phyloP scores from a whole-genome alignment of 2,329 filamentous ascomycete genomes.

The Colletotrichum noveboracense region DNA sequence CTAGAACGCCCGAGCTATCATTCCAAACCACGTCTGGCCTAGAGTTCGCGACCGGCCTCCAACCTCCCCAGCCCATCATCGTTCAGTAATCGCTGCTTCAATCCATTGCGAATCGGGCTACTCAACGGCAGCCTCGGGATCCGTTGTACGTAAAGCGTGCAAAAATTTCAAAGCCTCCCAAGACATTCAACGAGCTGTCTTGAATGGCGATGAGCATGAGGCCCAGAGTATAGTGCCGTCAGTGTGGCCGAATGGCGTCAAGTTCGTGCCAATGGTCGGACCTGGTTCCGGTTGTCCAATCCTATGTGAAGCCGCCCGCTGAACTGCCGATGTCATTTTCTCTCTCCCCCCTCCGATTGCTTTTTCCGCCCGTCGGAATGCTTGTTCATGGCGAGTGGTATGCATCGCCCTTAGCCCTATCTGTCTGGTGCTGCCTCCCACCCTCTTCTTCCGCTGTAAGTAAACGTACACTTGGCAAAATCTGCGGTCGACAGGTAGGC shows the following conservation, averaged over 20 bases:
- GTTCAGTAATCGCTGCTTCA: not conserved
- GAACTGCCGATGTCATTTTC: not conserved
- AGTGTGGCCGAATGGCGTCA: not conserved
- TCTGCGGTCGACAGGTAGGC: not conserved
- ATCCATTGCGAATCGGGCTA: not conserved
- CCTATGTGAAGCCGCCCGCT: not conserved
- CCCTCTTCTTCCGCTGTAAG: not conserved
- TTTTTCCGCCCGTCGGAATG: not conserved
- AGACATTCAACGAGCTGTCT: not conserved
- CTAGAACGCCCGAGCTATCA: not conserved
- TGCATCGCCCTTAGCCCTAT: not conserved
- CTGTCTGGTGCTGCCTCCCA: not conserved
- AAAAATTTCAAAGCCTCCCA: not conserved
- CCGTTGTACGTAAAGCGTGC: not conserved
- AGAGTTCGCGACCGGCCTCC: not conserved
- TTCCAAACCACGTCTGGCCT: not conserved
- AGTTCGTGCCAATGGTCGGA: not conserved
- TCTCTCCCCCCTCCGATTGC: not conserved
- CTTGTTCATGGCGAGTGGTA: not conserved
- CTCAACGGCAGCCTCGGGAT: not conserved
- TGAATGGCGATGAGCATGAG: not conserved
- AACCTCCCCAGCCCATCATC: not conserved
- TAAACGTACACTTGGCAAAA: not conserved
- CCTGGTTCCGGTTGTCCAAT: slow-evolving; percentile 1
- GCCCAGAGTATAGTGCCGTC: not conserved